Conservation (phyloP, 768 basidiomycete genomes). For the Amyloporia xantha region DNA sequence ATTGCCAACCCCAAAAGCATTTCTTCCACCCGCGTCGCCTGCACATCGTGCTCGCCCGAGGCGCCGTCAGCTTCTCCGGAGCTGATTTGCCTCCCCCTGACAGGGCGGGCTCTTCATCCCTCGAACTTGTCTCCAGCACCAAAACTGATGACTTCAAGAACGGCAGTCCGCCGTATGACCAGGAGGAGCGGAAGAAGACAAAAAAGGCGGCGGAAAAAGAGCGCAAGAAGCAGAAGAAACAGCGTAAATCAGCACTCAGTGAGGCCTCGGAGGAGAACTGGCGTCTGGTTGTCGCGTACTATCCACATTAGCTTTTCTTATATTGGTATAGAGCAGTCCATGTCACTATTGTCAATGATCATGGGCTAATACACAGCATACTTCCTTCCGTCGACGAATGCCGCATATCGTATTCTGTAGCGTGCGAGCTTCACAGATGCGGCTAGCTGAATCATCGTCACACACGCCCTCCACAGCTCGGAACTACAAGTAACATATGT, state of each 20-base stretch:
- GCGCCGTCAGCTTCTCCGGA: constrained; percentile 10
- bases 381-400: too few species aligned
- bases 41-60: constrained; percentile 12
- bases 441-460: too few species aligned
- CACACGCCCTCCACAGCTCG: too few species aligned
- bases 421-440: too few species aligned
- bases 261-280: neutral
- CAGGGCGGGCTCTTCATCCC: neutral
- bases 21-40: constrained; percentile 17
- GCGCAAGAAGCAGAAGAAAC: neutral
- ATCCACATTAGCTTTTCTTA: neutral
- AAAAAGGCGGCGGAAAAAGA: neutral
- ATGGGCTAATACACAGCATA: too few species aligned
- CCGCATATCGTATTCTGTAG: too few species aligned
- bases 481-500: too few species aligned
- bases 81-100: constrained; percentile 3
- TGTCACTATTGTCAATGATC: too few species aligned
- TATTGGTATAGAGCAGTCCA: too few species aligned
- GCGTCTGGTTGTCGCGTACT: neutral
- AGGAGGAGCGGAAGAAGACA: neutral
- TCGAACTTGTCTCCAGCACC: neutral
- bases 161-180: neutral
- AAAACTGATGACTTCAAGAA: neutral
- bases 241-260: neutral
- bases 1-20: neutral